Conservation (phyloP, 1,284 basidiomycete species). For the Exobasidium rhododendri region DNA sequence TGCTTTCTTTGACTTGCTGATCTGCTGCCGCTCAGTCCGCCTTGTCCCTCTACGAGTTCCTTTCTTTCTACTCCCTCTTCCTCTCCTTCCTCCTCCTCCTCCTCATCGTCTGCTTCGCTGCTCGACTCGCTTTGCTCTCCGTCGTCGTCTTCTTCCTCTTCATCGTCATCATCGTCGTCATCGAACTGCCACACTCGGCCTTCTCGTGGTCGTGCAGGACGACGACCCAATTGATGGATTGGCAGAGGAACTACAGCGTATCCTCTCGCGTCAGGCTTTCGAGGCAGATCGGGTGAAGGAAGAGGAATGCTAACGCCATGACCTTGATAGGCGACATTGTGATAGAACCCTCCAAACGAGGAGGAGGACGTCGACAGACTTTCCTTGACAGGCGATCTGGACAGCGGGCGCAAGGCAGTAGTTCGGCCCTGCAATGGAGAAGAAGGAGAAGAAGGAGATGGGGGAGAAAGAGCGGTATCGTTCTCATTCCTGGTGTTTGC, state of each 20-base stretch:
- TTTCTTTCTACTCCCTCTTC: not conserved
- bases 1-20: not conserved
- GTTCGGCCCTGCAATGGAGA: too few relatives aligned
- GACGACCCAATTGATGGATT: slow-evolving; percentile 37
- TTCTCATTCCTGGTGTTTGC: too few relatives aligned
- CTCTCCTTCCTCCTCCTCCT: slow-evolving; percentile 2
- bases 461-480: too few relatives aligned
- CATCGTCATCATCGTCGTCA: slow-evolving; percentile 26
- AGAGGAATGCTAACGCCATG: slow-evolving; percentile 34
- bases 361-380: not conserved
- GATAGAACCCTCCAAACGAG: not conserved
- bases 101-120: slow-evolving; percentile 3
- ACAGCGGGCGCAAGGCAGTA: not conserved
- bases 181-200: slow-evolving; percentile 45
- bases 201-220: slow-evolving; percentile 46
- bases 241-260: slow-evolving; percentile 46
- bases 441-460: too few relatives aligned
- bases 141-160: not conserved
- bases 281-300: slow-evolving; percentile 42
- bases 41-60: slow-evolving; percentile 11
- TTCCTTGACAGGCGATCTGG: not conserved
- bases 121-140: not conserved
- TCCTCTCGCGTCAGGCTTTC: slow-evolving; percentile 47
- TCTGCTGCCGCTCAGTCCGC: not conserved
- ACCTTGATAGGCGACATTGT: not conserved